These are phyloP conservation scores for Phaeosphaeriaceae sp. DNA, from an alignment of 2,329 filamentous ascomycete species.

Conservation along the genomic window DNA sequence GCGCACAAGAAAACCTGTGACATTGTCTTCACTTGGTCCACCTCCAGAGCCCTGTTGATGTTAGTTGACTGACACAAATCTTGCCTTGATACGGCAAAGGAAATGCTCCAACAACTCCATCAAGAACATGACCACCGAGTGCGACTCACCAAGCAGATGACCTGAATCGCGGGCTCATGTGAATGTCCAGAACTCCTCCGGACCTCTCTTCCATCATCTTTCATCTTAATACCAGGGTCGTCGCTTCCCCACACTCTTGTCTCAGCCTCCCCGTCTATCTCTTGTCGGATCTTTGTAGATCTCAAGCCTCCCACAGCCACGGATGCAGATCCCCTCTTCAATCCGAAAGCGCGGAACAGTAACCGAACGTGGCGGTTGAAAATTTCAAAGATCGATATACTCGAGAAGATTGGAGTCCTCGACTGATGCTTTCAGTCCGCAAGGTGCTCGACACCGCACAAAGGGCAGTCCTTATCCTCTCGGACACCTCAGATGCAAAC, in stretches of 20 bases:
- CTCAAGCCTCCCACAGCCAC: background rate
- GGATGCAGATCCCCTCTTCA: background rate
- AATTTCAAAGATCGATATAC: background rate
- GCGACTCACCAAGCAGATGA: conserved; percentile 55
- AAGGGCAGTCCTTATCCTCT: background rate
- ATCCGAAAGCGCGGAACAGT: background rate
- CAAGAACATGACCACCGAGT: background rate
- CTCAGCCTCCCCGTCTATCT: conserved; percentile 4
- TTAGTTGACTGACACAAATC: conserved; percentile 13
- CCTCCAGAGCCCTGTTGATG: conserved; percentile 79
- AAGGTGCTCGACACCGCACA: background rate
- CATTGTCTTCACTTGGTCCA: conserved; percentile 87
- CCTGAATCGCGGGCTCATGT: conserved; percentile 53
- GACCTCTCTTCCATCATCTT: conserved; percentile 49
- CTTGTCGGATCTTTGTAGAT: background rate
- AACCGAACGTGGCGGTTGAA: background rate
- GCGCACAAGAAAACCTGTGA: conserved; percentile 87
- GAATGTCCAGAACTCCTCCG: conserved; percentile 44
- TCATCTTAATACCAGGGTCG: conserved; percentile 37
- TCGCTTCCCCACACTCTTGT: background rate
- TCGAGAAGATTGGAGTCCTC: background rate
- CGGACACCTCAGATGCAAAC: background rate
- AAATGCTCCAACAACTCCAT: background rate
- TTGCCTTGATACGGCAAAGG: background rate
- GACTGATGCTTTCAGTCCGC: background rate